Base-by-base conservation (phyloP, 805 yeast genomes). In the Naumovozyma castellii region DNA sequence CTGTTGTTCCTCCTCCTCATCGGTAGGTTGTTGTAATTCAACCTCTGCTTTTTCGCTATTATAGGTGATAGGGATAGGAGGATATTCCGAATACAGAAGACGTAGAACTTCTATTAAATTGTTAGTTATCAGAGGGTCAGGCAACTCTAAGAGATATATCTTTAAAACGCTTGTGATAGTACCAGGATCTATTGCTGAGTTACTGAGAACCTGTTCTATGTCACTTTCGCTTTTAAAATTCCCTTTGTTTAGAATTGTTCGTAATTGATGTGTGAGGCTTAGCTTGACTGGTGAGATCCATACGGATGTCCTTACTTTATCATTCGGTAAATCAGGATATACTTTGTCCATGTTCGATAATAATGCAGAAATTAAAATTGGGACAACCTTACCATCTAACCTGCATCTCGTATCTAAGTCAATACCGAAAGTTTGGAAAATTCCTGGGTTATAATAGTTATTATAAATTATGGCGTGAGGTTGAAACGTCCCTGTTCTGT, bases 381-480 rank as follows among this genome's bases (percentile, higher is more conserved):
- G 95, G 10, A 85, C 92, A 3, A 75, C 75, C 47, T 76, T 80
- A 45, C 75, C 71, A 52, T 84, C 95, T 38, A 77, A 68, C 33
- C 88, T 69, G 38, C 87, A 75, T 39, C 84, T 73, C 18, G 79
- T 72, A 41, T 78, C 82, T 36, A 85, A 61, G 45, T 80, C 88
- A 35, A 83, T 80, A 10, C 95, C 95, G 63, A 85, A 85, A 6
- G 80, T 78, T 56, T 83, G 90, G 36, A 59, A 64, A 34, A 78
- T 71, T 35, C 77, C 75, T 4, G 84, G 72, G 46, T 78, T 76
- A 59, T 83, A 83, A 62, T 84, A 85, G 57, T 83, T 84, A 54
- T 84, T 94, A 59, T 84, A 85, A 13, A 82, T 68, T 0, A 74
- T 67, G 6, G 80, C 88, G 37, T 70, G 73, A 13, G 95, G 95